Evolutionary conservation across 768 basidiomycete species (phyloP), one percentile per base, ranked within the genome.

Genomic region (Calocybe gangraenosa): DNA sequence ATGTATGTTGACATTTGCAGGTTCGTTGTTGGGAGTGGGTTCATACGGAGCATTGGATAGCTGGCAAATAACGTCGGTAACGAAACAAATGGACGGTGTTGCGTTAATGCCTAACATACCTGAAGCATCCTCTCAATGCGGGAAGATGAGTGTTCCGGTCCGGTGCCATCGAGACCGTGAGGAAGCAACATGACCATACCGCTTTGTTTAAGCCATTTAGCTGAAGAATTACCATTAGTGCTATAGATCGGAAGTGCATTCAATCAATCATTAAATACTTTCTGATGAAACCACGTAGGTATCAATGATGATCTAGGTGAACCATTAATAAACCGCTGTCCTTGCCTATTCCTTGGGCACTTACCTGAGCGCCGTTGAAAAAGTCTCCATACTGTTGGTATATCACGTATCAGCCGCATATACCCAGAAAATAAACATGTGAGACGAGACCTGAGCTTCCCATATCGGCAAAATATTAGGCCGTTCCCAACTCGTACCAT

Each of bases 161-260:
- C 92, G 13, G 92, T 92, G 21, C 92, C 92, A 54, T 96, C 92
- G 13, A 91, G 70, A 13, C 93, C 92, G 49, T 96, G 92, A 19
- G 92, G 92, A 0, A 96, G 72, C 37, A 92, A 76, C 46, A 96
- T 66, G 3, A 91, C 84, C 17, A 96, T 75, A 0, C 87, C 92
- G 53, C 90, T 93, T 65, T 95, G 92, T 60, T 83, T 88, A 37
- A 90, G 65, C 93, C 93, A 96, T 69, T 96, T 96, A 3, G 92
- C 90, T 92, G 51, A 30, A 48, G 23, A 14, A 31, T 49, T n/a
- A n/a, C n/a, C n/a, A 37, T 19, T 36, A 18, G 17, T 21, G 5
- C 1, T 14, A 15, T 17, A 14, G 23, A 14, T 33, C n/a, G 10
- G n/a, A 2, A 10, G 25, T n/a, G 15, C 39, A 39, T 20, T 21